Evolutionary conservation across 2,329 filamentous ascomycete species (phyloP), one percentile per base, ranked within the genome.

Genomic region (Colletotrichum lupini): DNA sequence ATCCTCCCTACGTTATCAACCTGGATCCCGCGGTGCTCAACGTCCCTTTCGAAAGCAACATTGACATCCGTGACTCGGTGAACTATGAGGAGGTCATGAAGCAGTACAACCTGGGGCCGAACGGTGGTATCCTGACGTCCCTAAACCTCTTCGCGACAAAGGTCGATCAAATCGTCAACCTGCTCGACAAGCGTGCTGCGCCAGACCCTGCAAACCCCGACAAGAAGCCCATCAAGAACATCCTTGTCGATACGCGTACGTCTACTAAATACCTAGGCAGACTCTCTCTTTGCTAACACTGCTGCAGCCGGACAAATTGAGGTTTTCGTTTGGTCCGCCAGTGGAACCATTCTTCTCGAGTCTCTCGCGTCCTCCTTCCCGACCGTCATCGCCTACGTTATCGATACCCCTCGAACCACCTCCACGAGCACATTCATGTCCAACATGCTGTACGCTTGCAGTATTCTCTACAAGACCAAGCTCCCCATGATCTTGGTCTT

Each of bases 81-180:
- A 98, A 99, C 89, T 99, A 99, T 87, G 97, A 98, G 82, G 96
- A 99, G 84, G 97, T 99, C 76, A 99, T 99, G 97, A 97, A 96
- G 85, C 95, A 98, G 85, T 98, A 98, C 84, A 98, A 98, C 80
- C 90, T 99, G 0, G 97, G 97, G 0, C 97, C 97, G 9, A 99
- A 99, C 85, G 97, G 97, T 65, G 97, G 95, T 59, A 99, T 99
- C 79, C 86, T 99, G 77, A 99, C 97, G 2, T 97, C 94, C 12
- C 86, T 99, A 61, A 99, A 99, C 82, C 90, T 99, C 30, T 99
- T 99, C 82, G 95, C 95, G 55, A 99, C 97, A 70, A 99, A 99
- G 83, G 95, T 99, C 75, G 97, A 99, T 79, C 97, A 99, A 84
- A 94, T 99, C 67, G 91, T 99, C 73, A 88, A 88, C 22, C 88